Evolutionary conservation across 2,329 filamentous ascomycete genomes (phyloP), one percentile per base, ranked within the genome.

Genomic region (Zymoseptoria brevis): DNA sequence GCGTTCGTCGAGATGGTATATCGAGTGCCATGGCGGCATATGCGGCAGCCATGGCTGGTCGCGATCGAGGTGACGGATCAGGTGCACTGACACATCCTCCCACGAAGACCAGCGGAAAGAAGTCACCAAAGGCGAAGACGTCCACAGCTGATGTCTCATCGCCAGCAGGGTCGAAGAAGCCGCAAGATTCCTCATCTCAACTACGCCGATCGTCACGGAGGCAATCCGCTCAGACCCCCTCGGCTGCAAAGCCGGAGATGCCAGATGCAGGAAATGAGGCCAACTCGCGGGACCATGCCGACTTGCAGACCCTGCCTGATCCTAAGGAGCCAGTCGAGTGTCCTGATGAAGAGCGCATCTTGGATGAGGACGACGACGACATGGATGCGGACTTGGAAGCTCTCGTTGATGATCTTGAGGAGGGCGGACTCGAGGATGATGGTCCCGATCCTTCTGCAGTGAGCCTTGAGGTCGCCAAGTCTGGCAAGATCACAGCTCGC

Each of bases 391-490:
- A 88, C 5, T 77, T 97, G 55, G 90, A 96, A 72, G 86, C 90
- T 21, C 88, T 97, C 61, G 87, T 96, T n/a, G 90, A 92, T 60
- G 90, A 95, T 66, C 78, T 96, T 1, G 90, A 96, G 58, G 89
- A 93, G 62, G 86, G 93, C 73, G 85, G 84, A 41, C 83, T 90
- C 55, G 87, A 88, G 57, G 83, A 83, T n/a, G 80, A 83, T n/a
- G 83, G 83, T n/a, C 82, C 87, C 6, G 90, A 94, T 67, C 89
- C 91, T 2, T 88, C 89, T 3, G 92, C 94, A 5, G 90, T 97
- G 30, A 96, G 90, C 68, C 83, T 99, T 72, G 93, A 97, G 73
- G 84, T 96, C 50, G 91, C 87, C 48, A 86, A 88, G 19, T 88
- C 87, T 19, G 93, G 91, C 13, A 95, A 90, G 70, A 87, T 96